phyloP scores from a whole-genome alignment of 2,329 filamentous ascomycete genomes.

The Cytospora mali region DNA sequence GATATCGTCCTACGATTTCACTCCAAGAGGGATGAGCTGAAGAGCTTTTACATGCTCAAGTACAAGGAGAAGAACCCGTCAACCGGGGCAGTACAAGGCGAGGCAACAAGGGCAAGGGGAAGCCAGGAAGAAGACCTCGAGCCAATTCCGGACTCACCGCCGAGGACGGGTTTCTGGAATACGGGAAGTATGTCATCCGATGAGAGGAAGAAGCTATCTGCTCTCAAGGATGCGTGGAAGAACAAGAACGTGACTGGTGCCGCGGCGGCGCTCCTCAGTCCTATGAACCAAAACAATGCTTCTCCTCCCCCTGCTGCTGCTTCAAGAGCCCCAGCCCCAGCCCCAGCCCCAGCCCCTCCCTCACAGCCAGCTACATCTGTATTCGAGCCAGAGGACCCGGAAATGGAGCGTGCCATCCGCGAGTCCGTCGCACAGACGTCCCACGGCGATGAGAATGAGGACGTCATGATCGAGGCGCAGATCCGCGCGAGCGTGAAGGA shows the following conservation, averaged over 20 bases:
- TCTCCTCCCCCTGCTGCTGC: not conserved
- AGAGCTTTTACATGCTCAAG: slow-evolving; percentile 59
- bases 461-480: slow-evolving; percentile 70
- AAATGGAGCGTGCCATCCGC: slow-evolving; percentile 73
- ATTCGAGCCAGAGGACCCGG: slow-evolving; percentile 48
- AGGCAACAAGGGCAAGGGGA: slow-evolving; percentile 19
- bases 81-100: slow-evolving; percentile 35
- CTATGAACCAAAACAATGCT: slow-evolving; percentile 25
- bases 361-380: not conserved
- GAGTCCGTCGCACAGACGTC: slow-evolving; percentile 72
- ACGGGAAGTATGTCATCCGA: slow-evolving; percentile 53
- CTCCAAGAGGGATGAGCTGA: slow-evolving; percentile 60
- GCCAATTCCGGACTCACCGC: slow-evolving; percentile 29
- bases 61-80: slow-evolving; percentile 47
- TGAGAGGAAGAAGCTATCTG: slow-evolving; percentile 54
- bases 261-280: slow-evolving; percentile 11
- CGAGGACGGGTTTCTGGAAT: slow-evolving; percentile 51
- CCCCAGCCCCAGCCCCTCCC: no score
- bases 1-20: slow-evolving; percentile 70
- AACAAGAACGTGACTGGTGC: slow-evolving; percentile 35
- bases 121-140: slow-evolving; percentile 12
- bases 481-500: slow-evolving; percentile 72
- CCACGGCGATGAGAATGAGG: slow-evolving; percentile 68
- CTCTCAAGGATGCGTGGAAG: slow-evolving; percentile 50
- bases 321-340: no score